Evolutionary conservation across 192 early-diverging fungal species (phyloP).

Genomic region (Paraglomus brasilianum): DNA sequence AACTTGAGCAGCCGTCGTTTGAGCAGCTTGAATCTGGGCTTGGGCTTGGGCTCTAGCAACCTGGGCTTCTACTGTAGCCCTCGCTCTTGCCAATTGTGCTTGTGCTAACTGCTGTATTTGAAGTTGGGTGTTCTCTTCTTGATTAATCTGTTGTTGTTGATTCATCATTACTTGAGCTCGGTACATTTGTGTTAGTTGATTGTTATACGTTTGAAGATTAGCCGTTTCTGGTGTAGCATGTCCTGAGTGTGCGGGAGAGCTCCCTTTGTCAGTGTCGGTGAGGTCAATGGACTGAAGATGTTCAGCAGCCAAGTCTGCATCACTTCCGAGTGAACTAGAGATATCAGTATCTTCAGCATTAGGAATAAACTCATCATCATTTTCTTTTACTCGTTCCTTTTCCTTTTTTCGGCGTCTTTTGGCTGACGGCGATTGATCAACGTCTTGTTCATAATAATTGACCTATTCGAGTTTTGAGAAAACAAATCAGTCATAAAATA

Average conservation of each 20-base stretch:
- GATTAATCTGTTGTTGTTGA: too few relatives aligned
- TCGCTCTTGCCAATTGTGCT: too few relatives aligned
- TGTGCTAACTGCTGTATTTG: too few relatives aligned
- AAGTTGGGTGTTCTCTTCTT: too few relatives aligned
- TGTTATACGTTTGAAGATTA: background rate
- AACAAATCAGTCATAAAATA: background rate
- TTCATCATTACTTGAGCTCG: too few relatives aligned
- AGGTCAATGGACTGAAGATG: too few relatives aligned
- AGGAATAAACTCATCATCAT: background rate
- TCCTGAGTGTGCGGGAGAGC: background rate
- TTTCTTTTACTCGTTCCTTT: background rate
- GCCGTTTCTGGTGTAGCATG: background rate
- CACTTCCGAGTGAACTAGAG: background rate
- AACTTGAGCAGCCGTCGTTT: too few relatives aligned
- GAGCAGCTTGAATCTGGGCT: too few relatives aligned
- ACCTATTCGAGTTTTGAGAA: background rate
- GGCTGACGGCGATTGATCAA: background rate
- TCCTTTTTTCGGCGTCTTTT: constrained; percentile 6
- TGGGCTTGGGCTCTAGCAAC: too few relatives aligned
- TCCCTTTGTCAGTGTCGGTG: background rate
- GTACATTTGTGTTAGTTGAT: too few relatives aligned
- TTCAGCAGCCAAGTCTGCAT: too few relatives aligned
- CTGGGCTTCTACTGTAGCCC: too few relatives aligned
- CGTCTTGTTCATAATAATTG: constrained; percentile 10
- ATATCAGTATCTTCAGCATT: background rate